These are phyloP conservation scores for Eimeria acervulina DNA, from an alignment of 169 alveolate species.

Conservation along the genomic window DNA sequence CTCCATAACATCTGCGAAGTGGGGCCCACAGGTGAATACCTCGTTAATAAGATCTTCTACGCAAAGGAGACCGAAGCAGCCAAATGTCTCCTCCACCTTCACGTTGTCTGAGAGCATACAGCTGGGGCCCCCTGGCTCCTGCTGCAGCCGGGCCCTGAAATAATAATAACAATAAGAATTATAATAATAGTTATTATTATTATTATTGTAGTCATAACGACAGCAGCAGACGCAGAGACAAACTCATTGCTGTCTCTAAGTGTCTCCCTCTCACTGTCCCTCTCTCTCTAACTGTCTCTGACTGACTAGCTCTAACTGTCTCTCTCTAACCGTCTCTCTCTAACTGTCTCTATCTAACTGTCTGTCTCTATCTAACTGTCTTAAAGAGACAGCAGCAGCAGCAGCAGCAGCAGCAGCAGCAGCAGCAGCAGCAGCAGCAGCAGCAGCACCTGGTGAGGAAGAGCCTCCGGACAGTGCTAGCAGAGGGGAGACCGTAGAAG, in stretches of 20 bases:
- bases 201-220: too few species aligned
- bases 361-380: not conserved
- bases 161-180: too few species aligned
- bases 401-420: slow-evolving; percentile 65
- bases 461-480: slow-evolving; percentile 29
- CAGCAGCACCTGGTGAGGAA: slow-evolving; percentile 2
- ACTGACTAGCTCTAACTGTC: not conserved
- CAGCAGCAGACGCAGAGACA: too few species aligned
- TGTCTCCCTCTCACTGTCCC: too few species aligned
- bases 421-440: not conserved
- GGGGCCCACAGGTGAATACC: slow-evolving; percentile 79
- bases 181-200: too few species aligned
- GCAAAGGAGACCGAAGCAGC: slow-evolving; percentile 87
- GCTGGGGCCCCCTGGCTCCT: not conserved
- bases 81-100: slow-evolving; percentile 88
- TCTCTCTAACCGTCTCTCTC: not conserved
- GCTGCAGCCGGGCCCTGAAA: slow-evolving; percentile 46
- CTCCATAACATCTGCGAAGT: slow-evolving; percentile 10
- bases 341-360: not conserved
- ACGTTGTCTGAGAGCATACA: slow-evolving; percentile 86
- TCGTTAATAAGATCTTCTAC: slow-evolving; percentile 87
- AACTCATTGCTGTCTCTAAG: too few species aligned
- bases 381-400: not conserved
- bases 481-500: slow-evolving; percentile 65
- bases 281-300: not conserved